These are phyloP conservation scores for Colletotrichum sp. DNA, from an alignment of 2,329 filamentous ascomycete genomes.

Conservation along the genomic window DNA sequence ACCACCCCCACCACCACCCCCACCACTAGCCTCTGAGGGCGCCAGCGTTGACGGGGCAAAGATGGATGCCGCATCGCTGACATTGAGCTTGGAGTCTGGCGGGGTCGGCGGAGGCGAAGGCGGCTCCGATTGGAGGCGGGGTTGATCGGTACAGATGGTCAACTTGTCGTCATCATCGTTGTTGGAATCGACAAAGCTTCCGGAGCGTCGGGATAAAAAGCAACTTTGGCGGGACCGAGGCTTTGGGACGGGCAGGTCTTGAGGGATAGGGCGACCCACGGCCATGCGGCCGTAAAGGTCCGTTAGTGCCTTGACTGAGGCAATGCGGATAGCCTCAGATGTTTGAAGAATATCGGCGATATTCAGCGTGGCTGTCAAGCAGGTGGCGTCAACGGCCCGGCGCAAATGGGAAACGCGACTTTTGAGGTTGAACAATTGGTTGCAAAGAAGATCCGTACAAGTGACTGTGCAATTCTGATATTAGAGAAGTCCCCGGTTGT, in stretches of 20 bases:
- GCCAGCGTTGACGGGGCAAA: constrained; percentile 16
- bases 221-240: constrained; percentile 21
- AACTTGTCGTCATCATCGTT: constrained; percentile 25
- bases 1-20: too few relatives aligned
- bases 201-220: background rate
- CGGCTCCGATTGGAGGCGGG: constrained; percentile 29
- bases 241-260: constrained; percentile 27
- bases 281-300: constrained; percentile 41
- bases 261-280: constrained; percentile 32
- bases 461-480: background rate
- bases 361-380: constrained; percentile 29
- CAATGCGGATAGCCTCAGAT: constrained; percentile 38
- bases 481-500: constrained; percentile 23
- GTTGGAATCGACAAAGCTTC: background rate
- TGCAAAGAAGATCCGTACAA: constrained; percentile 33
- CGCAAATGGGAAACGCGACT: constrained; percentile 32
- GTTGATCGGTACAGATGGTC: constrained; percentile 28
- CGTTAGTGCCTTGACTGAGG: constrained; percentile 35
- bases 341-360: constrained; percentile 36
- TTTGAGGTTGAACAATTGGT: constrained; percentile 29
- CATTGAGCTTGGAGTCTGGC: constrained; percentile 18
- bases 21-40: constrained; percentile 7
- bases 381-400: constrained; percentile 20
- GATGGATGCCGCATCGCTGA: constrained; percentile 27
- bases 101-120: constrained; percentile 36